Evolutionary conservation across 495 filamentous ascomycete species (phyloP).

Genomic region (Stereocaulon alpinum): DNA sequence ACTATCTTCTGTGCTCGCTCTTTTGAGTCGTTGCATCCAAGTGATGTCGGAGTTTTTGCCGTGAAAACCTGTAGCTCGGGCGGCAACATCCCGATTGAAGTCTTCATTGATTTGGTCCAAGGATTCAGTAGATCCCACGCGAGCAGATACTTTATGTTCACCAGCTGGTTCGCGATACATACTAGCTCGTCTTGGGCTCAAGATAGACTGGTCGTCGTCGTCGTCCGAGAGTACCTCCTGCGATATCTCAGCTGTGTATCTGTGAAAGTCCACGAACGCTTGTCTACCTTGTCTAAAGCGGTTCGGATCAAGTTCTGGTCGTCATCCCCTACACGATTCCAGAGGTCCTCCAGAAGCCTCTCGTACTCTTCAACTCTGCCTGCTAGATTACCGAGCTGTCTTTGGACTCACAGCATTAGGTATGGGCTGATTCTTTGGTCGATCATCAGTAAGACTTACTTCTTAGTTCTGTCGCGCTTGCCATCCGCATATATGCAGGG

Average conservation of each 20-base stretch:
- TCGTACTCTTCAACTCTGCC: slow-evolving; percentile 42
- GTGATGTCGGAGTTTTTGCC: slow-evolving; percentile 56
- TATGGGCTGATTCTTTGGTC: slow-evolving; percentile 14
- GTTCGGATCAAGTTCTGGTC: slow-evolving; percentile 31
- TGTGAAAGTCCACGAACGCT: background rate
- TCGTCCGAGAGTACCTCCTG: slow-evolving; percentile 14
- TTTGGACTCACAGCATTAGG: slow-evolving; percentile 2
- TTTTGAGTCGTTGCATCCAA: slow-evolving; percentile 45
- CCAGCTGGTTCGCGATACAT: slow-evolving; percentile 22
- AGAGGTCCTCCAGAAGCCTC: slow-evolving; percentile 35
- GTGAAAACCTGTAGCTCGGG: slow-evolving; percentile 49
- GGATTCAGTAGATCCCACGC: slow-evolving; percentile 50
- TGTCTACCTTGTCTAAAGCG: slow-evolving; percentile 6
- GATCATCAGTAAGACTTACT: slow-evolving; percentile 29
- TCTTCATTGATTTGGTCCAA: slow-evolving; percentile 54
- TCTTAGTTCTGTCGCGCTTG: slow-evolving; percentile 48
- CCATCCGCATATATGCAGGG: slow-evolving; percentile 45
- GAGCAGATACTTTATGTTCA: slow-evolving; percentile 34
- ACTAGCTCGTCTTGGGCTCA: slow-evolving; percentile 2
- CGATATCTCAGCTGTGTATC: slow-evolving; percentile 1
- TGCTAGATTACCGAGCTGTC: slow-evolving; percentile 37
- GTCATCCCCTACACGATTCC: slow-evolving; percentile 26
- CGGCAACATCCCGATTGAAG: slow-evolving; percentile 39
- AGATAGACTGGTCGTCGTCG: slow-evolving; percentile 1
- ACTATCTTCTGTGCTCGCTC: slow-evolving; percentile 28